Evolutionary conservation across 2,329 filamentous ascomycete species (phyloP).

Genomic region (Cladophialophora carrionii): DNA sequence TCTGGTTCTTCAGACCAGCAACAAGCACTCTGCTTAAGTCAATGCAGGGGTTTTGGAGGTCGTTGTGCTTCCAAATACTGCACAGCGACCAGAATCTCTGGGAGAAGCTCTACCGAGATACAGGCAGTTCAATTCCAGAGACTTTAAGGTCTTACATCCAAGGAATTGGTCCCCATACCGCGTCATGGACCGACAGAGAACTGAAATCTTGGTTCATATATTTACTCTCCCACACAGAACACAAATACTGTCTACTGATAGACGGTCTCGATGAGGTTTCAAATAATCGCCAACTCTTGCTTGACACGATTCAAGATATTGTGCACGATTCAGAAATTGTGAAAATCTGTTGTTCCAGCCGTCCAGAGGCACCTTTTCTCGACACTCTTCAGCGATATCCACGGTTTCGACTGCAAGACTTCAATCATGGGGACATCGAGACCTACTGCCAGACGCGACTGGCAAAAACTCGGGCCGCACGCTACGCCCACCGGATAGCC

Average conservation of each 20-base stretch:
- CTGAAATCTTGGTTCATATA: constrained; percentile 18
- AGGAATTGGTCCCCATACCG: background rate
- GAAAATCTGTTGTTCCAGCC: constrained; percentile 21
- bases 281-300: constrained; percentile 4
- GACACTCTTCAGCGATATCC: background rate
- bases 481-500: background rate
- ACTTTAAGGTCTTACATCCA: constrained; percentile 8
- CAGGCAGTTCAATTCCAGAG: background rate
- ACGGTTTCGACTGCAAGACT: constrained; percentile 14
- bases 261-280: constrained; percentile 21
- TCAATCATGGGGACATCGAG: constrained; percentile 16
- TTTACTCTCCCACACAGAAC: background rate
- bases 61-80: constrained; percentile 21
- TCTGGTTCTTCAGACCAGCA: constrained; percentile 23
- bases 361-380: constrained; percentile 11
- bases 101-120: constrained; percentile 5
- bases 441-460: constrained; percentile 6
- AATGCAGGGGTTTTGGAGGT: constrained; percentile 24
- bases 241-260: constrained; percentile 10
- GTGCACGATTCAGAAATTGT: background rate
- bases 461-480: constrained; percentile 1
- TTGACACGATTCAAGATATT: constrained; percentile 2
- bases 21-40: constrained; percentile 13
- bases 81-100: constrained; percentile 9
- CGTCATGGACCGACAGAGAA: constrained; percentile 10